Evolutionary conservation across 108 stramenopile genomes (phyloP).

Genomic region (Asterionellopsis glacialis): DNA sequence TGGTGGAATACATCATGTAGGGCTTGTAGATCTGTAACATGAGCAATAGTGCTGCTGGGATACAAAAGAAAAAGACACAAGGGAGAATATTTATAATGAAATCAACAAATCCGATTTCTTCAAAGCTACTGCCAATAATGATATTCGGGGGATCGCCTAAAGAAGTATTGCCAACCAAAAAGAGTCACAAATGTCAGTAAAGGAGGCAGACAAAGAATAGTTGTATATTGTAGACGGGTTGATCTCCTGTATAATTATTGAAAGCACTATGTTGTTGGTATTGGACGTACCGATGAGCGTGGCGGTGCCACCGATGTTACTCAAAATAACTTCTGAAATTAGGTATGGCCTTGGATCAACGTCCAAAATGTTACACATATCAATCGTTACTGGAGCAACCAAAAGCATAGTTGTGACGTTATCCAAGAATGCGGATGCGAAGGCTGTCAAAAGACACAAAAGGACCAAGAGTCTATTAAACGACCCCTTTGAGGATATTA

Average conservation of each 20-base stretch:
- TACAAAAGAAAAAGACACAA: constrained; percentile 43
- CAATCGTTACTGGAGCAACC: constrained; percentile 63
- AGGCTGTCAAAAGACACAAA: constrained; percentile 38
- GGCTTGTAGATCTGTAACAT: constrained; percentile 36
- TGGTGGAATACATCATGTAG: constrained; percentile 24
- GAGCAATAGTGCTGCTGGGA: constrained; percentile 37
- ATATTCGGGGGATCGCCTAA: constrained; percentile 36
- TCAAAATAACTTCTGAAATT: constrained; percentile 52
- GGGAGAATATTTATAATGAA: constrained; percentile 57
- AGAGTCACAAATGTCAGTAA: too few relatives aligned
- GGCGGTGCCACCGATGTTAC: constrained; percentile 60
- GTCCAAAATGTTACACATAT: constrained; percentile 53
- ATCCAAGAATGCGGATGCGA: constrained; percentile 53
- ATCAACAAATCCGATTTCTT: constrained; percentile 61
- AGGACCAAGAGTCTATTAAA: constrained; percentile 44
- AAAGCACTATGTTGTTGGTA: too few relatives aligned
- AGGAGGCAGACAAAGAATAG: too few relatives aligned
- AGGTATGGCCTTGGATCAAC: constrained; percentile 58
- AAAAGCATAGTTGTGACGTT: constrained; percentile 65
- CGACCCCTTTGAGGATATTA: constrained; percentile 40
- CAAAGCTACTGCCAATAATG: constrained; percentile 57
- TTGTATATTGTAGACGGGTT: too few relatives aligned
- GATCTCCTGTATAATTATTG: too few relatives aligned
- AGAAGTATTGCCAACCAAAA: neutral
- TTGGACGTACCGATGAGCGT: constrained; percentile 49